Conservation (phyloP, 306 rosid species). For the Inga oerstediana region DNA sequence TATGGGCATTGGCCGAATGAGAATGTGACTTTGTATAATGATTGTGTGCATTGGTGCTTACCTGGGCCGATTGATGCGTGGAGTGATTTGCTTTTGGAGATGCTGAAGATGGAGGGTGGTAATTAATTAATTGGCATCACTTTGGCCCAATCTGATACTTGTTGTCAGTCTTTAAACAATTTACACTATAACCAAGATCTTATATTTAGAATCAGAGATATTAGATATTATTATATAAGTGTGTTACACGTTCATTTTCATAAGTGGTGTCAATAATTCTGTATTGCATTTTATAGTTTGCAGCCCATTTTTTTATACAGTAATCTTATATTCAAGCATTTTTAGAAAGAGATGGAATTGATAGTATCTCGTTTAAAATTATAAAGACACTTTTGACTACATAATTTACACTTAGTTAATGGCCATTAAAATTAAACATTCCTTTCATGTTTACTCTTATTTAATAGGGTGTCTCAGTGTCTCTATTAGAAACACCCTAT, state of each 20-base stretch:
- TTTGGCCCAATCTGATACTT: conserved; percentile 11
- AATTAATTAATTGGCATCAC: conserved; percentile 31
- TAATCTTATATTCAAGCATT: not conserved
- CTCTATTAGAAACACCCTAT: too few relatives aligned
- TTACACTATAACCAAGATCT: too few relatives aligned
- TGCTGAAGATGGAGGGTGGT: conserved; percentile 82
- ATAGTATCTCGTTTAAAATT: too few relatives aligned
- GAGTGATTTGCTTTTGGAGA: conserved; percentile 74
- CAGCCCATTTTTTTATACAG: not conserved
- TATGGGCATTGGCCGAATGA: conserved; percentile 85
- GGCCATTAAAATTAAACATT: too few relatives aligned
- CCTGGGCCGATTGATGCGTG: conserved; percentile 86
- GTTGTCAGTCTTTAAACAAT: too few relatives aligned
- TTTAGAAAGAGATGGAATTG: too few relatives aligned
- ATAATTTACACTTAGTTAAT: too few relatives aligned
- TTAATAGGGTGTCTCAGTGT: too few relatives aligned
- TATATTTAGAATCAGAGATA: too few relatives aligned
- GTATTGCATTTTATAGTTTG: not conserved
- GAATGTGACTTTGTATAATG: conserved; percentile 73
- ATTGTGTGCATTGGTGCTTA: conserved; percentile 94
- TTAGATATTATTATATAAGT: not conserved
- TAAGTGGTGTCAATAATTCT: not conserved
- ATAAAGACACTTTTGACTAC: too few relatives aligned
- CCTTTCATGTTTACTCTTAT: too few relatives aligned
- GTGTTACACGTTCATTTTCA: not conserved